Base-by-base conservation (phyloP, 1,284 basidiomycete genomes). In the Pyrrhoderma lamaoense region DNA sequence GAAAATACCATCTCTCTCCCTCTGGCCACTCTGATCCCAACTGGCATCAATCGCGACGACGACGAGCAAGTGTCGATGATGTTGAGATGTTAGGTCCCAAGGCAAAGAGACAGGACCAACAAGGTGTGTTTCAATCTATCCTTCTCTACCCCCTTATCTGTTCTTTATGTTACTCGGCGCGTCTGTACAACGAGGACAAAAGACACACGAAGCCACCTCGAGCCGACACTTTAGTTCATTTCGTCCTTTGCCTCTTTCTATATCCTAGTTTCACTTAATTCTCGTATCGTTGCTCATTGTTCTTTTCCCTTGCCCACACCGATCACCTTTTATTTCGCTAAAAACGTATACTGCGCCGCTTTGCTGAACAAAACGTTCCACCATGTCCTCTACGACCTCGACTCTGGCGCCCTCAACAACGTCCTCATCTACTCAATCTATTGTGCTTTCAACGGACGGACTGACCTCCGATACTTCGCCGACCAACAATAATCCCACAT, bases 401-500 rank as follows among this genome's bases (percentile, higher is more conserved):
- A 11, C 35, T 11, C 8, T 39, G 23, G 22, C 27, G 1, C n/a
- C 23, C 42, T 21, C 47, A 14, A 22, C 22, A 7, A 16, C 51
- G 8, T 21, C 44, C 9, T 47, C 47, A 38, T 9, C 42, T 8
- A 45, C 52, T 34, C 25, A 48, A 47, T 14, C 46, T 14, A 42
- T 21, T 8, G 18, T 37, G 19, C 14, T 44, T 2, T 35, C 48
- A 46, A 25, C 39, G 11, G 50, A 39, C 45, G 43, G 37, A n/a
- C 38, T 44, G 35, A 38, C 11, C 5, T 31, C 27, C 27, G 27
- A 31, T 31, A 31, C 52, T 45, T 39, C 47, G 19, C 16, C 52
- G 39, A 47, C 16, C 27, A 23, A 22, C 27, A 19, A 37, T 22
- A 22, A 36, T 47, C 45, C 45, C 45, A 47, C 51, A 47, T 42